Conservation (phyloP, 352 stramenopile genomes). For the Phytophthora crassamura region DNA sequence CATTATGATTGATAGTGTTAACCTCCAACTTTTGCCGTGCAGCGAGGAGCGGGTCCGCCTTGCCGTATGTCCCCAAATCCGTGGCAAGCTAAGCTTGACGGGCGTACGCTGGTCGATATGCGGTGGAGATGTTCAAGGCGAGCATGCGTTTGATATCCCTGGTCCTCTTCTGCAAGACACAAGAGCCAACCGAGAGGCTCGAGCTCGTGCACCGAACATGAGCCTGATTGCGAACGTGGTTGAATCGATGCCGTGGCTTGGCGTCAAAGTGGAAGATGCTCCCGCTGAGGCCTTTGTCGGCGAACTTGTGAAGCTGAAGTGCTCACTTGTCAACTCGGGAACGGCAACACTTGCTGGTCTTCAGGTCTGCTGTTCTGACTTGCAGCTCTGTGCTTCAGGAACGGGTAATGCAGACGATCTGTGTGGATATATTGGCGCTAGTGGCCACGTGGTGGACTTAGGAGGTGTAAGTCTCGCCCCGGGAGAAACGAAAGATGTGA, state of each 20-base stretch:
- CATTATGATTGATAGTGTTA: constrained; percentile 72
- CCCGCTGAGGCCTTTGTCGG: constrained; percentile 58
- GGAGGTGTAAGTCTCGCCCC: constrained; percentile 53
- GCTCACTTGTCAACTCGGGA: constrained; percentile 66
- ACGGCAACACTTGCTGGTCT: constrained; percentile 56
- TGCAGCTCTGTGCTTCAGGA: constrained; percentile 60
- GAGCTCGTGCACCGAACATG: constrained; percentile 77
- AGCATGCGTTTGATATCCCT: constrained; percentile 85
- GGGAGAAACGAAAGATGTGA: constrained; percentile 56
- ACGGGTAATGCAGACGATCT: constrained; percentile 32
- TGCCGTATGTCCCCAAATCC: constrained; percentile 61
- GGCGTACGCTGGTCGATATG: constrained; percentile 88
- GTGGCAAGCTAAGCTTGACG: constrained; percentile 65
- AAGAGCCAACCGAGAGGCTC: constrained; percentile 69
- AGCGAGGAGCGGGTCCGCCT: constrained; percentile 81
- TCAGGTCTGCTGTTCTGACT: constrained; percentile 71
- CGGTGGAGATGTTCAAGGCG: constrained; percentile 77
- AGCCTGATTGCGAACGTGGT: constrained; percentile 79
- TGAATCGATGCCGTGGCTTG: constrained; percentile 82
- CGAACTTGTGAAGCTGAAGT: constrained; percentile 65
- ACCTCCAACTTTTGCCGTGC: constrained; percentile 75
- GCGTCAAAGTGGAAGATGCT: constrained; percentile 63
- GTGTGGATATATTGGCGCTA: constrained; percentile 66
- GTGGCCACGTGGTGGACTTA: constrained; percentile 71
- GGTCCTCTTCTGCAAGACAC: constrained; percentile 85